Base-by-base conservation (phyloP, 495 filamentous ascomycete species). In the Antarctomyces pellizariae region DNA sequence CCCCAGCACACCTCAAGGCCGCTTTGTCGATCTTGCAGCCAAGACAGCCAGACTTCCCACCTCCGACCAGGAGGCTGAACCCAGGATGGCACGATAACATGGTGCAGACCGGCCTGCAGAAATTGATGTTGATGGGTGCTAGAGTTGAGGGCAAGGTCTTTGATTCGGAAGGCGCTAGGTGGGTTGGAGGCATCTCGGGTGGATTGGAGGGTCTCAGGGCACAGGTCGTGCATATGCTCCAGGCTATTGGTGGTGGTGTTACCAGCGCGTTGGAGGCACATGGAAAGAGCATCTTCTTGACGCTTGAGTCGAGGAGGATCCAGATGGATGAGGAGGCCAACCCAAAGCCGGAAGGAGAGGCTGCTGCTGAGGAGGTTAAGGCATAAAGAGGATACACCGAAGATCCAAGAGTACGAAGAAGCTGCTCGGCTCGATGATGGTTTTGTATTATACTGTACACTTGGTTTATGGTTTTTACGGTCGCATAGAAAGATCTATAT, bases 51-150 rank as follows among this genome's bases (percentile, higher is more conserved):
- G 54, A 62, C 2, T 95, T 90, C 50, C 68, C 80, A 1, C 67
- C 69, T 1, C 89, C 82, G 4, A 67, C 62, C 15, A 57, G 74
- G 24, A 67, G 63, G 43, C 66, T 62, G 29, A 77, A 67, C 41
- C 79, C 82, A 0, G 71, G 67, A 2, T 84, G 83, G 49, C 59
- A 83, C 49, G 83, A 92, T 26, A 49, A 62, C 1, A 45, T 57
- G 7, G 71, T 78, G 21, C 77, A 90, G 52, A 59, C 47, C 26
- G 89, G 77, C 21, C 42, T 95, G 40, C 67, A 75, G 47, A 97
- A 97, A 51, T 48, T 95, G 31, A 51, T 89, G 45, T 39, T 97
- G 18, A 49, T 95, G 22, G 89, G 78, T 30, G 82, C 82, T 10
- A 60, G 86, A 29, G 64, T 91, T 13, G 65, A 71, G 37, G 74